Percentiles rank a stretch among this genome's conserved stretches.
These are phyloP conservation scores for Nitzschia sp. DNA, from an alignment of 108 stramenopile species.

Conservation along the genomic window DNA sequence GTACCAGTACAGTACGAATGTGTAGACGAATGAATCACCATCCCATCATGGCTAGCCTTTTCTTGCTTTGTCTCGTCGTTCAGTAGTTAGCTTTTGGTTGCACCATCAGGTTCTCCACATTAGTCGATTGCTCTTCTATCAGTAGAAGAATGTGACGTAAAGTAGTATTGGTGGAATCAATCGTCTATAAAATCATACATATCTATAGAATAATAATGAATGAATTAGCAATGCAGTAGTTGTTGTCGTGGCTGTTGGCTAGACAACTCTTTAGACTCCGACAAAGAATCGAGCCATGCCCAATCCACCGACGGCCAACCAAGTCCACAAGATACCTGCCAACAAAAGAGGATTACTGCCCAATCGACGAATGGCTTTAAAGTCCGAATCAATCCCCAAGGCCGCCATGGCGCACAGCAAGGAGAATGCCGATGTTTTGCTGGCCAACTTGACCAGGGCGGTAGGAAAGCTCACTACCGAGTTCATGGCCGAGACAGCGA, in stretches of 20 bases:
- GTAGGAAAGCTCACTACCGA: conserved; percentile 15
- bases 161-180: too few relatives aligned
- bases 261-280: conserved; percentile 4
- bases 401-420: conserved; percentile 24
- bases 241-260: background rate
- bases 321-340: conserved; percentile 17
- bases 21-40: too few relatives aligned
- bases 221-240: background rate
- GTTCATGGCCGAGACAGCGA: conserved; percentile 19
- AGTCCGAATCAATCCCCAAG: conserved; percentile 25
- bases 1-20: too few relatives aligned
- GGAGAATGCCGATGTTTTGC: conserved; percentile 20
- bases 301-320: conserved; percentile 25
- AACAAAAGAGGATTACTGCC: conserved; percentile 17
- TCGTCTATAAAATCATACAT: too few relatives aligned
- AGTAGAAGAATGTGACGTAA: too few relatives aligned
- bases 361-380: conserved; percentile 10
- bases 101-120: too few relatives aligned
- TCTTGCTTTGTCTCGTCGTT: too few relatives aligned
- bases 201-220: background rate
- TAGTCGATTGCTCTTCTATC: too few relatives aligned
- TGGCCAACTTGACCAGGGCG: conserved; percentile 15
- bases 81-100: too few relatives aligned
- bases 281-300: conserved; percentile 19
- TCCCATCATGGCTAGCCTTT: too few relatives aligned